These are phyloP conservation scores for Monilinia fructigena DNA, from an alignment of 2,329 filamentous ascomycete genomes.

Conservation along the genomic window DNA sequence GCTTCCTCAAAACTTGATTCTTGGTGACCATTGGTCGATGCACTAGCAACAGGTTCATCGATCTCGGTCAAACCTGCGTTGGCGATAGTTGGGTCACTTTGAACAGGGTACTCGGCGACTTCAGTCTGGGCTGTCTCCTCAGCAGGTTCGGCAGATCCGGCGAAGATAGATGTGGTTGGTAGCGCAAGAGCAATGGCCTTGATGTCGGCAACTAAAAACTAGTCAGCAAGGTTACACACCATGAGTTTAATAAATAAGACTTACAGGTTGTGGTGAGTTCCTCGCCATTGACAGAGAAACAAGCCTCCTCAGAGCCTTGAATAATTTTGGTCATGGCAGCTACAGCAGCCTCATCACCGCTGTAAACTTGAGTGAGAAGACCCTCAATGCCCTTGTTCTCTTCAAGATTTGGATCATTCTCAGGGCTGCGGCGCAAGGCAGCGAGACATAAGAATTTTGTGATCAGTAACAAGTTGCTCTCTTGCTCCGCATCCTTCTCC, in stretches of 20 bases:
- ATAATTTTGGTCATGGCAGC: slow-evolving; percentile 75
- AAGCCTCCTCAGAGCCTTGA: slow-evolving; percentile 65
- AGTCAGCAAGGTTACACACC: slow-evolving; percentile 17
- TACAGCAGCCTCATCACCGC: slow-evolving; percentile 73
- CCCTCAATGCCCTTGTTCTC: slow-evolving; percentile 82
- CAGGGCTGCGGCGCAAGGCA: slow-evolving; percentile 68
- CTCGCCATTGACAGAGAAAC: slow-evolving; percentile 63
- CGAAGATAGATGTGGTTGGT: slow-evolving; percentile 44
- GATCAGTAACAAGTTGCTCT: slow-evolving; percentile 65
- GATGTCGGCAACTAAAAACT: slow-evolving; percentile 53
- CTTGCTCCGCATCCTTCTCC: slow-evolving; percentile 56
- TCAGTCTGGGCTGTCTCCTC: slow-evolving; percentile 40
- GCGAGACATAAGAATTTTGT: slow-evolving; percentile 80
- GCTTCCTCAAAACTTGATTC: slow-evolving; percentile 41
- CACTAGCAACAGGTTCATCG: slow-evolving; percentile 46
- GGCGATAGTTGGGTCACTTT: slow-evolving; percentile 65
- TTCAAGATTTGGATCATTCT: slow-evolving; percentile 61
- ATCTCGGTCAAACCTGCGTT: slow-evolving; percentile 69
- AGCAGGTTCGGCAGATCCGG: slow-evolving; percentile 36
- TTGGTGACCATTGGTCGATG: slow-evolving; percentile 47
- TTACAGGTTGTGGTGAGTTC: slow-evolving; percentile 69
- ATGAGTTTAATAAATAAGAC: slow-evolving; percentile 36
- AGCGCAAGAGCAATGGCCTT: slow-evolving; percentile 57
- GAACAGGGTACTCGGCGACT: slow-evolving; percentile 42
- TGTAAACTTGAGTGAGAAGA: slow-evolving; percentile 74